A percentile compares a stretch with the other conserved stretches of the same genome.
Conservation (phyloP, 495 filamentous ascomycete species). For the Penicillium ucsense region DNA sequence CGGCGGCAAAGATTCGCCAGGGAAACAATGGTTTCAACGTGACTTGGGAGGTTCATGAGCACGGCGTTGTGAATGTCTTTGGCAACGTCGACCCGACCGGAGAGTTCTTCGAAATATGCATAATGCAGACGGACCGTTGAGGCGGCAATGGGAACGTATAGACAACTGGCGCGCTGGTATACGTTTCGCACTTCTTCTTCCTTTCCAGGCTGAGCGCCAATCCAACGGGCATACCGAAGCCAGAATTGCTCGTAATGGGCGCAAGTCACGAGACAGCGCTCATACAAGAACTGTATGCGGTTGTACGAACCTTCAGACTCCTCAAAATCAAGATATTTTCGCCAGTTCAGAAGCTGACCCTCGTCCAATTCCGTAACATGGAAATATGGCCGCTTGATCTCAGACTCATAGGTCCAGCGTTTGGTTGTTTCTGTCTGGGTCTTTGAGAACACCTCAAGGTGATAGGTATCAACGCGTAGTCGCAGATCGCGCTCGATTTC, state of each 20-base stretch:
- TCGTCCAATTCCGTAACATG: slow-evolving; percentile 90
- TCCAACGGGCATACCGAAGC: slow-evolving; percentile 96
- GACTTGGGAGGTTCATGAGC: slow-evolving; percentile 56
- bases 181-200: slow-evolving; percentile 89
- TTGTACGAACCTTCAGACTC: slow-evolving; percentile 71
- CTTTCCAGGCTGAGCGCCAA: slow-evolving; percentile 71
- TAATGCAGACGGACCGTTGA: slow-evolving; percentile 80
- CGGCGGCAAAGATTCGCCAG: slow-evolving; percentile 84
- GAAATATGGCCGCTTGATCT: slow-evolving; percentile 95
- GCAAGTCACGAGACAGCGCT: slow-evolving; percentile 84
- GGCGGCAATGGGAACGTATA: slow-evolving; percentile 76
- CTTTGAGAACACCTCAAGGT: slow-evolving; percentile 69
- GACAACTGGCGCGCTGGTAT: slow-evolving; percentile 74
- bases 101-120: slow-evolving; percentile 88
- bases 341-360: slow-evolving; percentile 81
- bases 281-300: slow-evolving; percentile 77
- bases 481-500: slow-evolving; percentile 82
- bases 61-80: slow-evolving; percentile 77
- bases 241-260: slow-evolving; percentile 97
- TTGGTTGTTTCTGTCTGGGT: slow-evolving; percentile 87
- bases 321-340: slow-evolving; percentile 95
- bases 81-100: slow-evolving; percentile 64
- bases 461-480: slow-evolving; percentile 65
- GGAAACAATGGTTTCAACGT: slow-evolving; percentile 79
- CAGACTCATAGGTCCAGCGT: slow-evolving; percentile 89